Percentiles rank a stretch among this genome's conserved stretches.
phyloP scores from a whole-genome alignment of 345 rosid genomes.

The Excoecaria cochinchinensis region DNA sequence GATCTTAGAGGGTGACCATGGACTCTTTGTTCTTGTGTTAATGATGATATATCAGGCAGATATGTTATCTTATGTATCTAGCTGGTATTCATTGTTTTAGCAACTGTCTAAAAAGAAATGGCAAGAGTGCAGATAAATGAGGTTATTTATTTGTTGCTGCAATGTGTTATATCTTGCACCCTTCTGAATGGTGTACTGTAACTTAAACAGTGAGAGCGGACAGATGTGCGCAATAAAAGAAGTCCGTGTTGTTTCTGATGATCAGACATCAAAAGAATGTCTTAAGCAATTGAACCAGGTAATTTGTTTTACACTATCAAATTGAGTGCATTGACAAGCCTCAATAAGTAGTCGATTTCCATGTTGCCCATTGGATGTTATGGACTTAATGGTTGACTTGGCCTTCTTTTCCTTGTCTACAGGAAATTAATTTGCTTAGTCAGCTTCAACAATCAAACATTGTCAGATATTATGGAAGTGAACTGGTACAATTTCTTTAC shows the following conservation, averaged over 20 bases:
- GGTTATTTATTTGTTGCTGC: background rate
- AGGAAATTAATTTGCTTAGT: constrained; percentile 93
- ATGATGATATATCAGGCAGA: background rate
- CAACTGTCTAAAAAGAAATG: background rate
- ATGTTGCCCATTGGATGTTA: constrained; percentile 4
- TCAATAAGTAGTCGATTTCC: background rate
- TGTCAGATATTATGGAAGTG: constrained; percentile 89
- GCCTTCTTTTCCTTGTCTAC: constrained; percentile 26
- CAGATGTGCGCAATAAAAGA: constrained; percentile 97
- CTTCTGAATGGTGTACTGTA: constrained; percentile 22
- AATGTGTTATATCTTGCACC: constrained; percentile 1
- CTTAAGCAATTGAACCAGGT: constrained; percentile 95
- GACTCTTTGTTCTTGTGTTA: background rate
- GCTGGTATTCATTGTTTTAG: background rate
- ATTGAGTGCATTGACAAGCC: background rate
- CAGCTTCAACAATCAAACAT: constrained; percentile 88
- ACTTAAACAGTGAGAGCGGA: constrained; percentile 68
- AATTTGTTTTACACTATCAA: constrained; percentile 8
- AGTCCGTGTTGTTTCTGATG: constrained; percentile 79
- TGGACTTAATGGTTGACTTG: constrained; percentile 15
- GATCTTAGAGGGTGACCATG: background rate
- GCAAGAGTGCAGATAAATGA: background rate
- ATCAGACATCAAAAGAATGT: constrained; percentile 76
- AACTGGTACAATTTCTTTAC: constrained; percentile 61
- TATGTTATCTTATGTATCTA: background rate